Evolutionary conservation across 768 basidiomycete genomes (phyloP).

Genomic region (Tephrocybe sp.): DNA sequence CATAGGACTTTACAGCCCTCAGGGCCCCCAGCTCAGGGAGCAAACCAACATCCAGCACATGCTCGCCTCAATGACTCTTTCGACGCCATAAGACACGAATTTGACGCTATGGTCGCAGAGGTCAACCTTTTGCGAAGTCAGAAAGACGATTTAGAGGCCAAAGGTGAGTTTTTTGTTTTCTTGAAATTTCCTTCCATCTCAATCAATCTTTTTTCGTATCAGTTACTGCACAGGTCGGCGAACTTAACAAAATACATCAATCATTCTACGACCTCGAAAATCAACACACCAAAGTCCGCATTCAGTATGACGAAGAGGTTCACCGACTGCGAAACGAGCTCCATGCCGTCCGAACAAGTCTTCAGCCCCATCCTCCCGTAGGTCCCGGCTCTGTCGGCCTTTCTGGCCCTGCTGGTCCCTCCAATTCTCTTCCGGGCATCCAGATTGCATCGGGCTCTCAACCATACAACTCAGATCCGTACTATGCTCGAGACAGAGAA

Average conservation of each 20-base stretch:
- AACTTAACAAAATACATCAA: constrained; percentile 16
- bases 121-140: constrained; percentile 66
- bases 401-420: constrained; percentile 17
- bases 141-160: constrained; percentile 86
- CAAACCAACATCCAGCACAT: constrained; percentile 32
- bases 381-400: constrained; percentile 17
- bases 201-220: constrained; percentile 4
- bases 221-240: constrained; percentile 12
- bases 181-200: neutral
- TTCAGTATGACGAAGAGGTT: constrained; percentile 17
- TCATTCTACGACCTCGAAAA: constrained; percentile 17
- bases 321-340: constrained; percentile 13
- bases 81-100: constrained; percentile 81
- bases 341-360: constrained; percentile 16
- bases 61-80: constrained; percentile 73
- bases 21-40: constrained; percentile 40
- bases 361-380: constrained; percentile 20
- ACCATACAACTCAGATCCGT: constrained; percentile 18
- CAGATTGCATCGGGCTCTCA: constrained; percentile 13
- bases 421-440: constrained; percentile 17
- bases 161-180: constrained; percentile 52
- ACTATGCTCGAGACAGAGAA: constrained; percentile 22
- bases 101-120: constrained; percentile 72
- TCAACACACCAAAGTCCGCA: constrained; percentile 17
- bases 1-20: constrained; percentile 57